Evolutionary conservation across 768 basidiomycete genomes (phyloP).

Genomic region (Coprinopsis cinerea): DNA sequence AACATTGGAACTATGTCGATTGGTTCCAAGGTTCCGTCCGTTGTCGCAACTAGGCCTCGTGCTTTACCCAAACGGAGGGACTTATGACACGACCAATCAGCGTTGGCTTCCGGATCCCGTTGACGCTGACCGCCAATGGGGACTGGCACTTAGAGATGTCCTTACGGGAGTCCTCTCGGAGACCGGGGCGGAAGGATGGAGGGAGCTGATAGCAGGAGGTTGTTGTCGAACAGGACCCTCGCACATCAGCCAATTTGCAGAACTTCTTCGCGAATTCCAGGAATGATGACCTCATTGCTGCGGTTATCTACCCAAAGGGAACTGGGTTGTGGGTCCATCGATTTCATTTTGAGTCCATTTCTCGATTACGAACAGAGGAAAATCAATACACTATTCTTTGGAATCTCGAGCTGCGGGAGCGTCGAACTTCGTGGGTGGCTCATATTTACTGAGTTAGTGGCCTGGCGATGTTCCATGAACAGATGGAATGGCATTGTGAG

Average conservation of each 20-base stretch:
- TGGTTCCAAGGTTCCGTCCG: constrained; percentile 13
- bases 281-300: too few species aligned
- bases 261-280: too few species aligned
- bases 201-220: constrained; percentile 50
- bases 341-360: too few species aligned
- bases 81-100: constrained; percentile 43
- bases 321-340: too few species aligned
- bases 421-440: too few species aligned
- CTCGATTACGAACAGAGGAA: too few species aligned
- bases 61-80: constrained; percentile 69
- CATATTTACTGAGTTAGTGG: too few species aligned
- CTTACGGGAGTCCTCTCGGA: constrained; percentile 14
- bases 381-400: too few species aligned
- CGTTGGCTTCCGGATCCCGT: constrained; percentile 32
- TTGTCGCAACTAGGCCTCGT: constrained; percentile 39
- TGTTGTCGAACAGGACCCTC: constrained; percentile 44
- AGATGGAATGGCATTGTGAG: too few species aligned
- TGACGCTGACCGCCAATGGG: constrained; percentile 28
- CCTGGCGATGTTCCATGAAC: too few species aligned
- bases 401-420: too few species aligned
- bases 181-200: constrained; percentile 31
- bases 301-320: too few species aligned
- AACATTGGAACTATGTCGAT: constrained; percentile 26
- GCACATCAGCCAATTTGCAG: background rate
- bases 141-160: constrained; percentile 21